These are phyloP conservation scores for Zygosaccharomyces kombuchaensis DNA, from an alignment of 805 yeast genomes.

Conservation along the genomic window DNA sequence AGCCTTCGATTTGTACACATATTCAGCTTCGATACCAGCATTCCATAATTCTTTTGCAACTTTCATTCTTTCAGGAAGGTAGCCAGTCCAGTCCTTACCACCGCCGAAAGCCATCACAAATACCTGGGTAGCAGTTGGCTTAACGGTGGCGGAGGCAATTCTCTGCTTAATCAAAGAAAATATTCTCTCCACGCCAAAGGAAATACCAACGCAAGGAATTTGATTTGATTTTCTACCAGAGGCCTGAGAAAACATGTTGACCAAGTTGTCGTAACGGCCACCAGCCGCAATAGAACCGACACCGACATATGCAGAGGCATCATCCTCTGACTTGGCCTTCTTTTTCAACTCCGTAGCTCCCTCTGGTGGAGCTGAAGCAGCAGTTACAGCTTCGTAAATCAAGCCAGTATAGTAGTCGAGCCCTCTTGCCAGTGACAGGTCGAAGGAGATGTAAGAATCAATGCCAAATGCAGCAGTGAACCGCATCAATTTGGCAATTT, in stretches of 20 bases:
- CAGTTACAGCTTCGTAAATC: conserved; percentile 93
- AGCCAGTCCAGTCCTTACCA: conserved; percentile 94
- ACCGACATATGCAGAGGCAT: conserved; percentile 90
- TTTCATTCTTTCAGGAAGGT: conserved; percentile 84
- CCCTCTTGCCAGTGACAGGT: conserved; percentile 94
- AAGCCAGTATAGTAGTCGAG: conserved; percentile 96
- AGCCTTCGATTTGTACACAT: conserved; percentile 86
- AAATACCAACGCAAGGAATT: conserved; percentile 95
- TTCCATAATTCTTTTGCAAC: conserved; percentile 81
- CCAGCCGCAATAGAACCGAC: conserved; percentile 99
- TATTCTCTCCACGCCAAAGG: conserved; percentile 94
- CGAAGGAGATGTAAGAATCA: conserved; percentile 66
- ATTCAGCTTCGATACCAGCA: conserved; percentile 87
- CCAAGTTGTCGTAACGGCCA: conserved; percentile 94
- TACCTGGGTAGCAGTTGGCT: conserved; percentile 88
- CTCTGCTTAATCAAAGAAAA: conserved; percentile 85
- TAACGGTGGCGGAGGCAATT: conserved; percentile 53
- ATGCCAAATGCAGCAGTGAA: conserved; percentile 84
- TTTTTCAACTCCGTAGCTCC: conserved; percentile 66
- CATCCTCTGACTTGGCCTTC: conserved; percentile 44
- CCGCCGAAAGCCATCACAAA: conserved; percentile 98
- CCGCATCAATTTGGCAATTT: conserved; percentile 68
- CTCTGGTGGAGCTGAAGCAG: conserved; percentile 92
- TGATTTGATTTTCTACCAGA: conserved; percentile 72
- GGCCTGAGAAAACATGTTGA: conserved; percentile 89